Evolutionary conservation across 495 filamentous ascomycete genomes (phyloP), one percentile per base, ranked within the genome.

Genomic region (Penicillium canariense): DNA sequence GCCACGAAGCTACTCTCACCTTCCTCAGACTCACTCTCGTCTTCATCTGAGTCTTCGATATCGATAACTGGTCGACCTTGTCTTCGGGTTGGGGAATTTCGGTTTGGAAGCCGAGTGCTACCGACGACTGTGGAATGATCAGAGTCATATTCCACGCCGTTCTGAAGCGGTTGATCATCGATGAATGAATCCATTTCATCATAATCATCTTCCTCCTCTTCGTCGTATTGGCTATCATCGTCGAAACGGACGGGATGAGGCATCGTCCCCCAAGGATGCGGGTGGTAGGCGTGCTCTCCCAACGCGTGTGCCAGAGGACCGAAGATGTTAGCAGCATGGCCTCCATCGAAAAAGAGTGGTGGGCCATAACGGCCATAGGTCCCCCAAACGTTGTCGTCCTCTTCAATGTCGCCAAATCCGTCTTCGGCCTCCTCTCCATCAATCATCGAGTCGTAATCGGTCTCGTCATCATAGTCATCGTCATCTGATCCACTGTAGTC

Each of bases 161-260:
- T 36, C 10, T 17, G 39, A 44, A 59, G 55, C 46, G 70, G 56
- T 32, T 70, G 71, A 25, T 77, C 67, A 36, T 74, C 72, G 38
- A 77, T 71, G 34, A 78, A 76, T 9, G 67, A 70, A 40, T 75
- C 69, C 55, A 66, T 61, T 17, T 77, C 73, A 26, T 68, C 66
- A 36, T 69, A 65, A 4, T 69, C 67, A 3, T 63, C 59, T 18
- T 67, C 64, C 8, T 74, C 68, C 22, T 66, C 66, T 4, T 65
- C 59, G 12, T 61, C 45, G 5, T 61, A 52, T 20, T 60, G 53
- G 9, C 7, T 44, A 15, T 38, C 4, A 25, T 10, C 10, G 3
- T 46, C n/a, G 11, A 12, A 34, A n/a, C 14, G 8, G 11, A 18
- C 28, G 6, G 28, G 18, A n/a, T n/a, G n/a, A 34, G 5, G 17